These are phyloP conservation scores for Euphorbia celastroides DNA, from an alignment of 441 rosid genomes.

Conservation along the genomic window DNA sequence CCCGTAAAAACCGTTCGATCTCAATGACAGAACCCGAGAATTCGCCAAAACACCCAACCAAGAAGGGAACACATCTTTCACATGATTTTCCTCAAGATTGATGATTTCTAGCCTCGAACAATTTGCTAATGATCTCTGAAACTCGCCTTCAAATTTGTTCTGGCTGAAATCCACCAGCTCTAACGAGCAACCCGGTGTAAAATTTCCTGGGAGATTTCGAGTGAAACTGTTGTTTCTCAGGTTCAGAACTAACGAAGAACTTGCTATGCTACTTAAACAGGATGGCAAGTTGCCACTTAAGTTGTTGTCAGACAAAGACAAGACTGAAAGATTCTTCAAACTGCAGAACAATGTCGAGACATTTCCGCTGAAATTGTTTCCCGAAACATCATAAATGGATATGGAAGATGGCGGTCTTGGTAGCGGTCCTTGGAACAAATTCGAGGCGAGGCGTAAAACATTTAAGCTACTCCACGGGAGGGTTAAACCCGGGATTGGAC, in stretches of 20 bases:
- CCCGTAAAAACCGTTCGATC: conserved; percentile 19
- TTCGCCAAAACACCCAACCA: conserved; percentile 24
- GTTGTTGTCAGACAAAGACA: conserved; percentile 19
- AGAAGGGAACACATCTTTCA: conserved; percentile 29
- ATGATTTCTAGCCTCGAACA: conserved; percentile 20
- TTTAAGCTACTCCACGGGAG: conserved; percentile 19
- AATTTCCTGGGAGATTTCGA: conserved; percentile 12
- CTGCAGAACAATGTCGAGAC: conserved; percentile 18
- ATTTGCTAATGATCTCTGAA: conserved; percentile 18
- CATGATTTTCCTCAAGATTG: conserved; percentile 16
- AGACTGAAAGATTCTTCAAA: neutral
- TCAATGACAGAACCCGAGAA: conserved; percentile 19
- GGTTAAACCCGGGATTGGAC: neutral
- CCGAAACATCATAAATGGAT: neutral
- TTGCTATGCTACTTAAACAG: conserved; percentile 17
- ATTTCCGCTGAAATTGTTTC: conserved; percentile 13
- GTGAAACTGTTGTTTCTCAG: conserved; percentile 8
- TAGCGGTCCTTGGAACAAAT: conserved; percentile 17
- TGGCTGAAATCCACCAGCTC: conserved; percentile 6
- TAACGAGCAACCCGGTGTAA: neutral
- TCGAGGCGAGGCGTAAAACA: conserved; percentile 1
- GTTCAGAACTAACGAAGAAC: neutral
- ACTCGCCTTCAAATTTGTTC: conserved; percentile 16
- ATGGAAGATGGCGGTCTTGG: conserved; percentile 22
- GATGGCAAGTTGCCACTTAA: conserved; percentile 22